Evolutionary conservation across 208 protist genomes (phyloP), one percentile per base, ranked within the genome.

Genomic region (Trypanosoma boissoni): DNA sequence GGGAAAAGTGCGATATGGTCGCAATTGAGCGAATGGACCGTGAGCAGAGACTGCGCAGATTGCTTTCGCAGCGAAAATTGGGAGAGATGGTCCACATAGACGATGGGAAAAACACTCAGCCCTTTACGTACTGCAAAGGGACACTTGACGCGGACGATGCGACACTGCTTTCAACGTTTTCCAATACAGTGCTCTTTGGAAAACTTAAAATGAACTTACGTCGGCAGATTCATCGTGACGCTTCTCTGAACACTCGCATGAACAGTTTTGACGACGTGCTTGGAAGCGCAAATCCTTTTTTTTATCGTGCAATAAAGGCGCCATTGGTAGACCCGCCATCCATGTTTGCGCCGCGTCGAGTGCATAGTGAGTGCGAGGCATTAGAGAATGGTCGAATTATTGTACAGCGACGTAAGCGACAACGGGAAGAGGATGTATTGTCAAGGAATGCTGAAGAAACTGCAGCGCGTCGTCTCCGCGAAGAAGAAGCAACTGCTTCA

Each of bases 51-150:
- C 76, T 77, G 44, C 71, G 84, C 0, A 53, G 73, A 1, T 27
- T 91, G 16, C 63, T 91, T 42, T 88, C 80, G 0, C 84, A 84
- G 65, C 80, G 84, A 2, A 76, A 76, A 27, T 58, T 91, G 1
- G 84, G 77, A 0, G 50, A 76, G 23, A 18, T 64, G 0, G 62
- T 68, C 20, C 2, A 63, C 0, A 27, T 71, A 14, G 49, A 69
- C 26, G 60, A 68, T 39, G 65, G 58, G 60, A 52, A 58, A 48
- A 20, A 67, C 56, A 16, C 49, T 20, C 27, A 57, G 27, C 49
- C 70, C 6, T 77, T 74, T 48, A 76, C 70, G 8, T 56, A 67
- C 32, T 66, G 71, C 26, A 63, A 64, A 31, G 57, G 57, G 10
- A 24, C 36, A 4, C 59, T 83, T 0, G 41, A 59, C 18, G 70